A percentile compares a stretch with the other conserved stretches of the same genome.
These are phyloP conservation scores for Aspergillus pseudoterreus DNA, from an alignment of 2,329 filamentous ascomycete genomes.

Conservation along the genomic window DNA sequence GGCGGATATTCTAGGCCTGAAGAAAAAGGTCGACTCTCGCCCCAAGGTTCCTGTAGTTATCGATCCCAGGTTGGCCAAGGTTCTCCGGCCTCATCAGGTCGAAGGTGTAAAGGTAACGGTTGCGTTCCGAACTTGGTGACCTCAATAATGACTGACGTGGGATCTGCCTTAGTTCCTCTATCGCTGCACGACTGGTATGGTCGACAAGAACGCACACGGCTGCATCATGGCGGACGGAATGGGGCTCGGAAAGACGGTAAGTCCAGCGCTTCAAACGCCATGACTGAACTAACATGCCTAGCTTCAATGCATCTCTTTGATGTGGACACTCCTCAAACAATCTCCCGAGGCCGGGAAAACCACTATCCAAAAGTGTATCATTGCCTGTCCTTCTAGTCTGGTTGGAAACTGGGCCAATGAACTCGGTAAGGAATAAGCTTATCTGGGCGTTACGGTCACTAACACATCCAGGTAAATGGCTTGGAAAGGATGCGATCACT, in stretches of 20 bases:
- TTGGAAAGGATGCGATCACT: constrained; percentile 82
- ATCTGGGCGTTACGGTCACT: constrained; percentile 9
- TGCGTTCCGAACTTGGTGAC: background rate
- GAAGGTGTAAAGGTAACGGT: constrained; percentile 74
- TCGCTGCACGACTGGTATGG: constrained; percentile 87
- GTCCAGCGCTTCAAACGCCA: background rate
- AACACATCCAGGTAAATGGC: constrained; percentile 69
- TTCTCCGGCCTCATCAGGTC: constrained; percentile 92
- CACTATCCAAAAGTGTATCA: constrained; percentile 94
- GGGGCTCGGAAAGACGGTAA: constrained; percentile 86
- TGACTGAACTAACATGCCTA: constrained; percentile 23
- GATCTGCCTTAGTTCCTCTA: constrained; percentile 71
- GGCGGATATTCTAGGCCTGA: constrained; percentile 89
- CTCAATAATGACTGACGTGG: no score
- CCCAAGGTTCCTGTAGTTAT: constrained; percentile 97
- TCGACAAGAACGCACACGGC: constrained; percentile 88
- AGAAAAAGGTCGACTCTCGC: constrained; percentile 78
- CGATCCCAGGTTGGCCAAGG: constrained; percentile 82
- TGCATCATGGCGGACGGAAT: constrained; percentile 99
- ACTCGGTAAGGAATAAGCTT: constrained; percentile 44
- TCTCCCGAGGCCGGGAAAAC: constrained; percentile 90
- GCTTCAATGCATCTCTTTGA: constrained; percentile 89
- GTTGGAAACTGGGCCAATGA: constrained; percentile 99
- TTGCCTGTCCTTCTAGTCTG: constrained; percentile 92
- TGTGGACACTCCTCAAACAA: constrained; percentile 96